phyloP scores from a whole-genome alignment of 257 asterid species.

The Datura wrightii region DNA sequence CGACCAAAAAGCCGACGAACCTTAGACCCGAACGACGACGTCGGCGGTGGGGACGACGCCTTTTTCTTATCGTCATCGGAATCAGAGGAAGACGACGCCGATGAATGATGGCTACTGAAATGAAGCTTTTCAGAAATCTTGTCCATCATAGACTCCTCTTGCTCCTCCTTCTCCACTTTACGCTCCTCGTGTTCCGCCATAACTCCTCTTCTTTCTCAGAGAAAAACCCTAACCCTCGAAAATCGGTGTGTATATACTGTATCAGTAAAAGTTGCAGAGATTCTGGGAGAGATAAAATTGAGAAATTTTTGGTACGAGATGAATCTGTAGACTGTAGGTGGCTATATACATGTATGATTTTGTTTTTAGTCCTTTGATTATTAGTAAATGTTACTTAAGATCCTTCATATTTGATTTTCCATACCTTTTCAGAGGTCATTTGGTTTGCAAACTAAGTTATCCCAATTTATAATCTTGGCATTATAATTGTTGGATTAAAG shows the following conservation, averaged over 20 bases:
- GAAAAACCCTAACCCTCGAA: conserved; percentile 3
- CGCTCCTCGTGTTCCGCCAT: conserved; percentile 62
- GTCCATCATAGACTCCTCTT: conserved; percentile 61
- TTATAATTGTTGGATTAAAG: too few species aligned
- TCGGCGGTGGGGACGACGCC: conserved; percentile 34
- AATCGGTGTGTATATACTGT: not conserved
- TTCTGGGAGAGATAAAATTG: not conserved
- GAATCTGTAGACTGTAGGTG: conserved; percentile 29
- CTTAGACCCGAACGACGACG: conserved; percentile 54
- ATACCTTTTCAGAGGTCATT: too few species aligned
- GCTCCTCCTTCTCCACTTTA: conserved; percentile 55
- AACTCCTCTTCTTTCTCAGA: not conserved
- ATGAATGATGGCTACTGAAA: conserved; percentile 22
- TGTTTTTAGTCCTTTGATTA: conserved; percentile 4
- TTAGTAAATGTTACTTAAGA: not conserved
- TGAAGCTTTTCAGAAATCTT: conserved; percentile 61
- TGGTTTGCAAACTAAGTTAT: too few species aligned
- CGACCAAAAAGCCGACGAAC: conserved; percentile 73
- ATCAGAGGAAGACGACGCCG: conserved; percentile 62
- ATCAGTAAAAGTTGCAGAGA: not conserved
- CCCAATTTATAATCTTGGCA: too few species aligned
- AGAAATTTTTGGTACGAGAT: not conserved
- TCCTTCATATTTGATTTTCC: not conserved
- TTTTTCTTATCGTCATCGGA: conserved; percentile 56
- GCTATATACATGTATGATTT: not conserved